Evolutionary conservation across 148 eudicot genomes (phyloP).

Genomic region (Arbutus unedo): DNA sequence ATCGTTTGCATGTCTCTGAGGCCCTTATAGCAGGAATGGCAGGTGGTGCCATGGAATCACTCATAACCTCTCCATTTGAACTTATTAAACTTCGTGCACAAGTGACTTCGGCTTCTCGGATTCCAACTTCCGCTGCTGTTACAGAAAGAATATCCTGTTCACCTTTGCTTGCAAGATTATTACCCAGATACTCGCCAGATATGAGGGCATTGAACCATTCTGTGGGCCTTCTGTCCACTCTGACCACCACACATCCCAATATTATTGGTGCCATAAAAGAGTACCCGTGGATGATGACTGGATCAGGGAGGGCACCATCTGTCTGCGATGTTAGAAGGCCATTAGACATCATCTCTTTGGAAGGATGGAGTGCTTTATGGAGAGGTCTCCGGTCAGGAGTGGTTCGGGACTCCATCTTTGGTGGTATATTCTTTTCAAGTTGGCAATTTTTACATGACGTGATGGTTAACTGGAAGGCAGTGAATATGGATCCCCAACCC

Average conservation of each 20-base stretch:
- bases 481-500: conserved; percentile 71
- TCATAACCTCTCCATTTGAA: conserved; percentile 81
- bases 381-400: conserved; percentile 74
- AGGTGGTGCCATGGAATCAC: conserved; percentile 70
- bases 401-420: conserved; percentile 74
- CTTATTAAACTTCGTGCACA: conserved; percentile 76
- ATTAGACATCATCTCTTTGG: conserved; percentile 58
- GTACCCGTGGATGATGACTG: conserved; percentile 96
- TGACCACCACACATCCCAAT: conserved; percentile 43
- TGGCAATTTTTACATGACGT: conserved; percentile 75
- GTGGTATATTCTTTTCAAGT: conserved; percentile 76
- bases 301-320: conserved; percentile 85
- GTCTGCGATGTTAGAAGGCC: conserved; percentile 56
- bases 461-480: conserved; percentile 85
- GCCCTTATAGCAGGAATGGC: conserved; percentile 81
- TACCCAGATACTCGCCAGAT: conserved; percentile 53
- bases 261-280: conserved; percentile 61
- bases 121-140: conserved; percentile 24
- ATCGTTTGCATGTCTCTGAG: conserved; percentile 63
- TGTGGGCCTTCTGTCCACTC: conserved; percentile 60
- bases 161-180: conserved; percentile 44
- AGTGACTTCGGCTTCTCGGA: conserved; percentile 66
- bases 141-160: conserved; percentile 25
- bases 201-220: conserved; percentile 54
- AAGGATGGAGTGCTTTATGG: conserved; percentile 85